These are phyloP conservation scores for Escallonia rubra DNA, from an alignment of 129 eudicot species.

Conservation along the genomic window DNA sequence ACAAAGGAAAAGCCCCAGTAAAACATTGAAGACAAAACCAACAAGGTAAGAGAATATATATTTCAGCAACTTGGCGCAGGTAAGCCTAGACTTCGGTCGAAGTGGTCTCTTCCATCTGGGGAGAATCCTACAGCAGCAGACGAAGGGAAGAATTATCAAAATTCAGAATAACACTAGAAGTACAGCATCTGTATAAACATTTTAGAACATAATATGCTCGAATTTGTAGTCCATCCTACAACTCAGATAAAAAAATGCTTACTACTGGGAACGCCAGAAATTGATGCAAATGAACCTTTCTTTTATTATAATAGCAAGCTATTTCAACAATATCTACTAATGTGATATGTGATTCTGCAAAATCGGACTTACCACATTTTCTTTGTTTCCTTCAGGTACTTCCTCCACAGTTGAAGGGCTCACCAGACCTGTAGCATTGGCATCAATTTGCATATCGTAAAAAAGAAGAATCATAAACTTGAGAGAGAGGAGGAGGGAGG, in stretches of 20 bases:
- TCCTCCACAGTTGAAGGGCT: slow-evolving; percentile 23
- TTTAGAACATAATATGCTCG: no score
- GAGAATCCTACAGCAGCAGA: slow-evolving; percentile 16
- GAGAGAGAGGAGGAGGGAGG: no score
- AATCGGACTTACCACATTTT: slow-evolving; percentile 48
- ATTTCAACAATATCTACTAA: neutral
- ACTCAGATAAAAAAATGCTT: neutral
- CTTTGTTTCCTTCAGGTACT: slow-evolving; percentile 64
- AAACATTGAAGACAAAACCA: slow-evolving; percentile 50
- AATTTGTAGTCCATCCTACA: no score
- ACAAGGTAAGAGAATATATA: slow-evolving; percentile 16
- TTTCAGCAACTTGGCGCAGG: slow-evolving; percentile 15
- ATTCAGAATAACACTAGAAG: no score
- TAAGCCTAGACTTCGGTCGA: slow-evolving; percentile 18
- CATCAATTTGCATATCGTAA: neutral
- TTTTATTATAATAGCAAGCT: neutral
- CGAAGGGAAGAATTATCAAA: no score
- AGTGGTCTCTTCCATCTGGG: slow-evolving; percentile 37
- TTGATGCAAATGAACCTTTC: neutral
- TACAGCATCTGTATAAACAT: no score
- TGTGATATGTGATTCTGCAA: neutral
- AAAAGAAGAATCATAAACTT: no score
- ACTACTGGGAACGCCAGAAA: neutral
- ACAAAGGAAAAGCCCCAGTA: slow-evolving; percentile 50
- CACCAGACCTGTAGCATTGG: slow-evolving; percentile 23